Percentiles rank a stretch among this genome's conserved stretches.
phyloP scores from a whole-genome alignment of 148 eudicot species.

The Arbutus unedo region DNA sequence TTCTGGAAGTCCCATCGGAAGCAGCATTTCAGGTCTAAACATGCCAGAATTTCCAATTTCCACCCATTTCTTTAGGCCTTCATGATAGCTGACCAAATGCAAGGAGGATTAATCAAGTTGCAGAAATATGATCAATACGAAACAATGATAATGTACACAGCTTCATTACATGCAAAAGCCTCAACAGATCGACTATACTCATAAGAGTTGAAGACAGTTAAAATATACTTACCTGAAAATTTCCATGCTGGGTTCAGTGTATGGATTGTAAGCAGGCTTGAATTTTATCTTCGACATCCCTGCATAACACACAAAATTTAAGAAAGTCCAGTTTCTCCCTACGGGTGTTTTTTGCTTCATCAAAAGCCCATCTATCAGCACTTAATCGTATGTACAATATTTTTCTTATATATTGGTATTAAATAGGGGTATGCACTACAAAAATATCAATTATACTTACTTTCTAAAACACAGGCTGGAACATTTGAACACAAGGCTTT shows the following conservation, averaged over 20 bases:
- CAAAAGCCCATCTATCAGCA: neutral
- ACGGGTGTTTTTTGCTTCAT: neutral
- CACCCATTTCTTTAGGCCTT: constrained; percentile 87
- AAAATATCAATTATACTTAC: neutral
- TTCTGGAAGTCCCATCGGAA: constrained; percentile 94
- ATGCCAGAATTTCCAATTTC: constrained; percentile 94
- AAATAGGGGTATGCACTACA: neutral
- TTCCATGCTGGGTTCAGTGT: constrained; percentile 61
- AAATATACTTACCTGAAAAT: constrained; percentile 61
- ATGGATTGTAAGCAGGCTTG: constrained; percentile 22
- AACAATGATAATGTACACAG: neutral
- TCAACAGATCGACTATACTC: neutral
- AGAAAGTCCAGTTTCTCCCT: neutral
- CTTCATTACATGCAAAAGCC: neutral
- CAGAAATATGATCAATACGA: neutral
- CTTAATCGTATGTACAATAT: neutral
- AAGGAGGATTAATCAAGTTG: constrained; percentile 6
- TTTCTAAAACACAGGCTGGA: neutral
- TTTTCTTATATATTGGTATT: neutral
- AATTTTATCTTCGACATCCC: constrained; percentile 21
- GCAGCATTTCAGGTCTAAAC: constrained; percentile 97
- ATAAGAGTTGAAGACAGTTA: too few species aligned
- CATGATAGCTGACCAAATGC: constrained; percentile 61
- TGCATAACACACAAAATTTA: constrained; percentile 3
- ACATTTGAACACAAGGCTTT: too few species aligned